phyloP scores from a whole-genome alignment of 140 eudicot genomes.

The Oenanthe javanica region DNA sequence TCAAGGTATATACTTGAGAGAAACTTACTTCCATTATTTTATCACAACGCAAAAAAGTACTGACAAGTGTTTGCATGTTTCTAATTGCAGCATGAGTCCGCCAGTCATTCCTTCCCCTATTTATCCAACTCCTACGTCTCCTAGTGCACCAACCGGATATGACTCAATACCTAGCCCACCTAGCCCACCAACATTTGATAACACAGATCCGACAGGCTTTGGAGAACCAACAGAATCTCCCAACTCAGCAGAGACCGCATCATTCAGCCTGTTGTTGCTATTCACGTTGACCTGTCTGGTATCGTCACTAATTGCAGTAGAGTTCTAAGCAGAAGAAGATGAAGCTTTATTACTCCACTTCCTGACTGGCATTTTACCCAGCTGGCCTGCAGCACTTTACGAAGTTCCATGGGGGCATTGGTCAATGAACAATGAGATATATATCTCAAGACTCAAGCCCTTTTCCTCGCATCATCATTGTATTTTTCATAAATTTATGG shows the following conservation, averaged over 20 bases:
- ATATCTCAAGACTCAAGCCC: background rate
- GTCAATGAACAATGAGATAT: conserved; percentile 16
- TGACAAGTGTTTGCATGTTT: conserved; percentile 17
- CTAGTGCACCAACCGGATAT: conserved; percentile 29
- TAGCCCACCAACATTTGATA: conserved; percentile 24
- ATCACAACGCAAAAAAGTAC: background rate
- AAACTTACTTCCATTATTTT: background rate
- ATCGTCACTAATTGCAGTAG: conserved; percentile 12
- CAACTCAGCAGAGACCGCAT: conserved; percentile 33
- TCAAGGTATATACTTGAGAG: conserved; percentile 30
- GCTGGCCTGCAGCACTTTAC: conserved; percentile 22
- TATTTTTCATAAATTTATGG: conserved; percentile 13
- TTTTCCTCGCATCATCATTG: background rate
- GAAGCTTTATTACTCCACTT: conserved; percentile 18
- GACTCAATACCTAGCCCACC: conserved; percentile 22
- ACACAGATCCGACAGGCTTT: conserved; percentile 39
- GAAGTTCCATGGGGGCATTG: conserved; percentile 20
- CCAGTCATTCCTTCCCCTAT: conserved; percentile 49
- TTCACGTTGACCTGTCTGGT: conserved; percentile 29
- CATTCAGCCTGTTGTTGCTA: conserved; percentile 29
- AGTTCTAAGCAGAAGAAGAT: conserved; percentile 30
- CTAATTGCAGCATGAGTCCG: conserved; percentile 37
- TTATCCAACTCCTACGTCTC: conserved; percentile 46
- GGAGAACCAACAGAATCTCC: conserved; percentile 58
- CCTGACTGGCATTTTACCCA: conserved; percentile 33